Evolutionary conservation across 768 basidiomycete species (phyloP).

Genomic region (Mycena metata): DNA sequence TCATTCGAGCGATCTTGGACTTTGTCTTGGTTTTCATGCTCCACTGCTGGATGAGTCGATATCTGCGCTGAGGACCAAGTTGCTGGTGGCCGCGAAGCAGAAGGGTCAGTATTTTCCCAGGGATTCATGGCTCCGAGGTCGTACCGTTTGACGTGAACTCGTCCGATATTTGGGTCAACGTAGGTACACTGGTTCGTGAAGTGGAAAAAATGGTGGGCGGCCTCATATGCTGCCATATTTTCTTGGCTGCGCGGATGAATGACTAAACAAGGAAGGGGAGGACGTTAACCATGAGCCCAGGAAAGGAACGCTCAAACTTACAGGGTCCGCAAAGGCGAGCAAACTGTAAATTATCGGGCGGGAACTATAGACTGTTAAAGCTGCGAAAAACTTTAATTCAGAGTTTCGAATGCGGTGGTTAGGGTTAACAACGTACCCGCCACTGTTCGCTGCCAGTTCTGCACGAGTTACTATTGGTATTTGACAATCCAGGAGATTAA

Average conservation of each 20-base stretch:
- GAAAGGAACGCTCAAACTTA: conserved; percentile 8
- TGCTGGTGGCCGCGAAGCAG: conserved; percentile 12
- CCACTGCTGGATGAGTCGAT: conserved; percentile 7
- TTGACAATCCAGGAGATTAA: conserved; percentile 5
- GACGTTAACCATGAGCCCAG: conserved; percentile 13
- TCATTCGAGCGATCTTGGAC: conserved; percentile 8
- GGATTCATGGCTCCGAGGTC: conserved; percentile 14
- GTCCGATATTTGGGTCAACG: conserved; percentile 9
- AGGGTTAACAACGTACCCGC: conserved; percentile 10
- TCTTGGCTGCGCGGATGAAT: conserved; percentile 13
- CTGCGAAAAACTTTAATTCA: conserved; percentile 12
- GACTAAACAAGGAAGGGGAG: conserved; percentile 9
- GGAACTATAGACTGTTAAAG: conserved; percentile 14
- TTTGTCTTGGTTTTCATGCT: conserved; percentile 10
- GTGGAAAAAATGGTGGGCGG: conserved; percentile 9
- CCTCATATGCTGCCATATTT: conserved; percentile 9
- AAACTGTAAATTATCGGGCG: conserved; percentile 8
- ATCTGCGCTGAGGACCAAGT: conserved; percentile 6
- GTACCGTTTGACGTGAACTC: conserved; percentile 17
- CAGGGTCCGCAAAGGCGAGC: conserved; percentile 9
- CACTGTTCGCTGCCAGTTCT: conserved; percentile 6
- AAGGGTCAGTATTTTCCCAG: conserved; percentile 9
- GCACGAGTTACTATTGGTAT: conserved; percentile 7
- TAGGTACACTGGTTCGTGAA: conserved; percentile 7
- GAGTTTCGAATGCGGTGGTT: conserved; percentile 10